These are phyloP conservation scores for Gossypium mustelinum DNA, from an alignment of 345 rosid genomes.

Conservation along the genomic window DNA sequence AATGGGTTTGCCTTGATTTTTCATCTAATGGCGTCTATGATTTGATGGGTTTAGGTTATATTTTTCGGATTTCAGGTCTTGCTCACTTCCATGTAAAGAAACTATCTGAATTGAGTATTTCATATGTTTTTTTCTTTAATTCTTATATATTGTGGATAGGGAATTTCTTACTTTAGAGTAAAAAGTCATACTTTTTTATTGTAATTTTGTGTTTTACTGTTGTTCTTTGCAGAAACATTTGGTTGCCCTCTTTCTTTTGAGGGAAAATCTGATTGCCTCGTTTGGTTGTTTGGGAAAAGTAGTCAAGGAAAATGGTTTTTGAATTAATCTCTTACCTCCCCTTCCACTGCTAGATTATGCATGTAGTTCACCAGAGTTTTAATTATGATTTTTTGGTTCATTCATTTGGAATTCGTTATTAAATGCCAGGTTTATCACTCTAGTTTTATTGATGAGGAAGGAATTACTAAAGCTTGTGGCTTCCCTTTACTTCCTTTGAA, in stretches of 20 bases:
- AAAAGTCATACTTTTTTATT: not conserved
- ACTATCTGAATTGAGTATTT: not conserved
- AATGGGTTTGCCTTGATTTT: not conserved
- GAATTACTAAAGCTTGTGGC: slow-evolving; percentile 76
- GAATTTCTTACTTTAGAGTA: not conserved
- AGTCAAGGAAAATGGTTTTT: slow-evolving; percentile 6
- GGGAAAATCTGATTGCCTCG: not conserved
- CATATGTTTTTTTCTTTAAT: not conserved
- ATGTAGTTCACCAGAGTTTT: not conserved
- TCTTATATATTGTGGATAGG: not conserved
- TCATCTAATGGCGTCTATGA: not conserved
- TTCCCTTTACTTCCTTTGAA: slow-evolving; percentile 91
- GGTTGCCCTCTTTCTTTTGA: not conserved
- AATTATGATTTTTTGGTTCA: not conserved
- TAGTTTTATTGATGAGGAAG: slow-evolving; percentile 82
- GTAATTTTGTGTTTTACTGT: not conserved
- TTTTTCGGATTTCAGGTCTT: slow-evolving; percentile 21
- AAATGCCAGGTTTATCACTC: slow-evolving; percentile 81
- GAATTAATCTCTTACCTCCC: not conserved
- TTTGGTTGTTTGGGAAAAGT: not conserved
- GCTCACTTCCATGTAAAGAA: not conserved
- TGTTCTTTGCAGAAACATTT: slow-evolving; percentile 11
- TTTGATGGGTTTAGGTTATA: not conserved
- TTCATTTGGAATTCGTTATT: slow-evolving; percentile 1
- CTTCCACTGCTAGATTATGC: not conserved